Evolutionary conservation across 2,329 filamentous ascomycete species (phyloP).

Genomic region (Colletotrichum lindemuthianum): DNA sequence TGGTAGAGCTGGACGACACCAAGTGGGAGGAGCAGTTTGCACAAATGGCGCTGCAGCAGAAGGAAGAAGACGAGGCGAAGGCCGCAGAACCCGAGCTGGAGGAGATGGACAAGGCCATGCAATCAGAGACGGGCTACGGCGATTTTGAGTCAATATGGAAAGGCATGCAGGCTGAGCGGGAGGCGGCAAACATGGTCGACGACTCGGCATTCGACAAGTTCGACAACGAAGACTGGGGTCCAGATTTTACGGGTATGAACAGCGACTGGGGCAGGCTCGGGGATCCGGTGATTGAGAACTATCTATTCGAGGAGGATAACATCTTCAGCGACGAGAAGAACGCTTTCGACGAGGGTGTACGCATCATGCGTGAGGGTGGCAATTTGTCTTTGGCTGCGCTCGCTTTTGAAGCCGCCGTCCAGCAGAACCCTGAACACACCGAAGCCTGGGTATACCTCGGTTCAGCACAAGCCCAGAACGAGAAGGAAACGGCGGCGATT

Average conservation of each 20-base stretch:
- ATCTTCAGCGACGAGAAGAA: slow-evolving; percentile 83
- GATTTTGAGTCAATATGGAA: slow-evolving; percentile 93
- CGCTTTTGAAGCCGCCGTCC: slow-evolving; percentile 94
- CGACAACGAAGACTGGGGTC: slow-evolving; percentile 81
- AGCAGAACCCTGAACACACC: slow-evolving; percentile 86
- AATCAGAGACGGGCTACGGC: slow-evolving; percentile 79
- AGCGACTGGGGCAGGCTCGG: slow-evolving; percentile 71
- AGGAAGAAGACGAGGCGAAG: slow-evolving; percentile 60
- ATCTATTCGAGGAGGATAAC: slow-evolving; percentile 96
- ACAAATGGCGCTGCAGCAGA: slow-evolving; percentile 78
- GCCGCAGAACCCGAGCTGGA: slow-evolving; percentile 86
- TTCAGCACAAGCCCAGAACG: slow-evolving; percentile 94
- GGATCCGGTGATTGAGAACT: slow-evolving; percentile 86
- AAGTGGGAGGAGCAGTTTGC: slow-evolving; percentile 98
- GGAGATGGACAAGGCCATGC: slow-evolving; percentile 77
- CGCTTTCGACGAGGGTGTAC: slow-evolving; percentile 91
- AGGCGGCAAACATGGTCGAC: slow-evolving; percentile 76
- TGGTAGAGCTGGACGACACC: slow-evolving; percentile 92
- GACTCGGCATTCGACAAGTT: slow-evolving; percentile 72
- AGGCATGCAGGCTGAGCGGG: slow-evolving; percentile 81
- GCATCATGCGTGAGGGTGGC: slow-evolving; percentile 92
- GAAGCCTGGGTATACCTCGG: slow-evolving; percentile 95
- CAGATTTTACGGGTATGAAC: slow-evolving; percentile 68
- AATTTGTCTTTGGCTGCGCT: slow-evolving; percentile 93
- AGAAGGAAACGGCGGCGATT: slow-evolving; percentile 97